phyloP scores from a whole-genome alignment of 257 asterid species.

The Solanum infundibuliforme region DNA sequence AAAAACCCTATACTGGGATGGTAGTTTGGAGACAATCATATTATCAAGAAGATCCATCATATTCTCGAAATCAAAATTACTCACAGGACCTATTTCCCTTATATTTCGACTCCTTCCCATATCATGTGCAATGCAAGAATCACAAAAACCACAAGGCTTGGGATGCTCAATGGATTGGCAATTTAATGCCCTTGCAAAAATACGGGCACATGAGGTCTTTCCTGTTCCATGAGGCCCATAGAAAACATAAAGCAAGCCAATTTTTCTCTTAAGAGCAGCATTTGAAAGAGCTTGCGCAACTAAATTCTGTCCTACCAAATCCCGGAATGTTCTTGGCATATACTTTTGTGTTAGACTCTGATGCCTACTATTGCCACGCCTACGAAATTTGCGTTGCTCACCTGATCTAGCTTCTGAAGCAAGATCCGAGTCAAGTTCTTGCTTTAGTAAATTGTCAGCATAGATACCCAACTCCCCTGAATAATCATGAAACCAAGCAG shows the following conservation, averaged over 20 bases:
- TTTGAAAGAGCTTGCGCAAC: conserved; percentile 87
- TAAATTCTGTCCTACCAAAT: conserved; percentile 83
- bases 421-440: conserved; percentile 61
- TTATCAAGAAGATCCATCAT: conserved; percentile 44
- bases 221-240: conserved; percentile 92
- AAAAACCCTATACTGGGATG: conserved; percentile 52
- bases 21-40: conserved; percentile 26
- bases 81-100: conserved; percentile 67
- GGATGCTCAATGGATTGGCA: conserved; percentile 63
- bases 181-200: conserved; percentile 72
- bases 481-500: conserved; percentile 67
- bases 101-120: conserved; percentile 48
- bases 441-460: conserved; percentile 71
- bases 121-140: conserved; percentile 48
- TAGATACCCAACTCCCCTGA: conserved; percentile 83
- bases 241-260: conserved; percentile 72
- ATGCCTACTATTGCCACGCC: conserved; percentile 44
- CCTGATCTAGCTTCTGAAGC: conserved; percentile 76
- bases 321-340: conserved; percentile 68
- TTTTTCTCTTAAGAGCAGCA: conserved; percentile 50
- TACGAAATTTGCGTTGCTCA: conserved; percentile 26
- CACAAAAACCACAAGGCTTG: conserved; percentile 76
- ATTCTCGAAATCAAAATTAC: conserved; percentile 46
- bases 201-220: conserved; percentile 72
- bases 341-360: conserved; percentile 74